A percentile compares a stretch with the other conserved stretches of the same genome.
phyloP scores from a whole-genome alignment of 257 asterid species.

The Penstemon newberryi region DNA sequence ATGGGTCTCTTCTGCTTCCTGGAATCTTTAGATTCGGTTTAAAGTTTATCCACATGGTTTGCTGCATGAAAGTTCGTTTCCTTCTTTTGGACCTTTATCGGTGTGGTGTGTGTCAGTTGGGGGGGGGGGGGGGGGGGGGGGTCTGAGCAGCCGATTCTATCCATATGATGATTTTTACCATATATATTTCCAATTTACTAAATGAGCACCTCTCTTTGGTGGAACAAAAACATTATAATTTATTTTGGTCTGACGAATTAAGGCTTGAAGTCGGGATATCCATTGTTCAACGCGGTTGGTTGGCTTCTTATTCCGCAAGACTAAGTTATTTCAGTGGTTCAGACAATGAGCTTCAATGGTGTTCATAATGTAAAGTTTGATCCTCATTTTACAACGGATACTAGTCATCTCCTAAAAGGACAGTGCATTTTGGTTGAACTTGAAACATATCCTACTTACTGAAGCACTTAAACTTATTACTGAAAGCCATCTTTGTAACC shows the following conservation, averaged over 20 bases:
- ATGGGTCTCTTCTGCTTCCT: not conserved
- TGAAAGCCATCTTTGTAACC: too few species aligned
- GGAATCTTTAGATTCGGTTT: not conserved
- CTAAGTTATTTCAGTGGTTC: conserved; percentile 5
- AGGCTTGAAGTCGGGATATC: not conserved
- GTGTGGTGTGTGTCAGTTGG: conserved; percentile 2
- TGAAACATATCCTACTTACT: too few species aligned
- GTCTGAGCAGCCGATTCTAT: not conserved
- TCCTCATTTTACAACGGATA: not conserved
- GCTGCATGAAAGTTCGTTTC: not conserved
- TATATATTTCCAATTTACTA: too few species aligned
- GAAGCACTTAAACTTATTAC: too few species aligned
- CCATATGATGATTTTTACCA: too few species aligned
- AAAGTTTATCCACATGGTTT: conserved; percentile 12
- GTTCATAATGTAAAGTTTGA: not conserved
- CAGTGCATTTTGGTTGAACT: too few species aligned
- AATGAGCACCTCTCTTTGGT: not conserved
- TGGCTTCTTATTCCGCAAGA: not conserved
- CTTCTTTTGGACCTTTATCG: conserved; percentile 1
- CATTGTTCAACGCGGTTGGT: not conserved
- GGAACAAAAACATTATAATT: not conserved
- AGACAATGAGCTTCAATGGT: not conserved
- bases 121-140: not conserved
- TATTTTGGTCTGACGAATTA: conserved; percentile 7
- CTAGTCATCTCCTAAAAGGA: too few species aligned